Conservation (phyloP, 257 asterid genomes). For the Plectranthus barbatus region DNA sequence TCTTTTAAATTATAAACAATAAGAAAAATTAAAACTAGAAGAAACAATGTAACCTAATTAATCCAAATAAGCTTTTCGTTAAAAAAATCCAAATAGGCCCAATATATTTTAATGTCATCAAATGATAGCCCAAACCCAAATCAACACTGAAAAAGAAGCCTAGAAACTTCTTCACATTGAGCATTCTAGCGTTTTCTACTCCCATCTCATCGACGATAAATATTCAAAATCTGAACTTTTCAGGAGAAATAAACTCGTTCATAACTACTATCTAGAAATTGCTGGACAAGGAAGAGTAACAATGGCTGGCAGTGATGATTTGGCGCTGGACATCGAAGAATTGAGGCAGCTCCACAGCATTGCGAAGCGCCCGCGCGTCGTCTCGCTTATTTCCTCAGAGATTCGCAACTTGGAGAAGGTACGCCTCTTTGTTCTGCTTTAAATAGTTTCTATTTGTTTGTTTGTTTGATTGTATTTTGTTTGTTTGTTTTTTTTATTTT, state of each 20-base stretch:
- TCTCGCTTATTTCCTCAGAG: constrained; percentile 64
- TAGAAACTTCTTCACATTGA: constrained; percentile 16
- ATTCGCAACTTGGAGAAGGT: constrained; percentile 30
- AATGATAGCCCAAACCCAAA: too few species aligned
- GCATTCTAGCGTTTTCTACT: constrained; percentile 14
- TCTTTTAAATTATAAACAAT: too few species aligned
- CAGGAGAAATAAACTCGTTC: not conserved
- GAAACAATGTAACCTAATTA: too few species aligned
- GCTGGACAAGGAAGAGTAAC: not conserved
- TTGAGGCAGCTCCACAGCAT: constrained; percentile 65
- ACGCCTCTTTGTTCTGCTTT: not conserved
- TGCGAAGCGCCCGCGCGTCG: constrained; percentile 73
- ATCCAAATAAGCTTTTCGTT: too few species aligned
- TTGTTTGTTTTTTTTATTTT: not conserved
- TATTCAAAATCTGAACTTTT: not conserved
- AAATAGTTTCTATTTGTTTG: too few species aligned
- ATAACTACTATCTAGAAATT: not conserved
- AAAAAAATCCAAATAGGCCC: too few species aligned
- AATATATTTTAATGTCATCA: too few species aligned
- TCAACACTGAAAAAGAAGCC: not conserved
- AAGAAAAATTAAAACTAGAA: too few species aligned
- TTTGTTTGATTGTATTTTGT: not conserved
- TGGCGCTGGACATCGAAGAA: constrained; percentile 70
- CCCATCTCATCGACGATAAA: not conserved
- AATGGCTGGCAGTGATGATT: constrained; percentile 42